Evolutionary conservation across 108 stramenopile species (phyloP), one percentile per base, ranked within the genome.

Genomic region (Cyclotella kingstonii): DNA sequence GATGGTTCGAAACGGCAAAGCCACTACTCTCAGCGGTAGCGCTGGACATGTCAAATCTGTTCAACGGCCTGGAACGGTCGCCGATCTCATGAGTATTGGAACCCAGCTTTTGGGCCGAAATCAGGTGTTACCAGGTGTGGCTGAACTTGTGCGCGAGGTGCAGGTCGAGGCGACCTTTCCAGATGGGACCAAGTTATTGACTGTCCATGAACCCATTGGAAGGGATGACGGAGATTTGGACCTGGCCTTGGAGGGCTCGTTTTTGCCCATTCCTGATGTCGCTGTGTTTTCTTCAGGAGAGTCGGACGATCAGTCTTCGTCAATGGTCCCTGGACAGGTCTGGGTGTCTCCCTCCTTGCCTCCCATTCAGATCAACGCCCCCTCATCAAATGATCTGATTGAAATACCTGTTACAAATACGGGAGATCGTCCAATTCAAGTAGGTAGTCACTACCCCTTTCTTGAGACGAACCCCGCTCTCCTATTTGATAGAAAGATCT

Each of bases 131-230:
- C 84, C 92, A 0, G 95, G 95, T 1, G 95, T 98, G 17, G 69
- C 91, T 7, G 26, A 35, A 41, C 18, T 96, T 42, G 69, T 98
- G n/a, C 44, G 73, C 9, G 88, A 96, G 73, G 96, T 98, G 5
- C 98, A 98, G 78, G 81, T 98, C 31, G 98, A 98, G 81, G 96
- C 90, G 18, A 97, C 96, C 35, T 98, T 98, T 82, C 95, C 94
- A 0, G 98, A 98, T 76, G 98, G 98, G 2, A 98, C 98, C 48
- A 98, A 98, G 65, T 74, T 98, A n/a, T 57, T 97, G 26, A 98
- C 97, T 23, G 83, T 98, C 4, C 94, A 96, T 64, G 53, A 81
- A 51, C 97, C 97, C 15, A 93, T 97, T 61, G 48, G 67, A 7
- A 45, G 43, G 21, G 58, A 75, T 23, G 77, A 90, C 59, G 98